phyloP scores from a whole-genome alignment of 1,284 basidiomycete species.

The Cutaneotrichosporon dermatis region DNA sequence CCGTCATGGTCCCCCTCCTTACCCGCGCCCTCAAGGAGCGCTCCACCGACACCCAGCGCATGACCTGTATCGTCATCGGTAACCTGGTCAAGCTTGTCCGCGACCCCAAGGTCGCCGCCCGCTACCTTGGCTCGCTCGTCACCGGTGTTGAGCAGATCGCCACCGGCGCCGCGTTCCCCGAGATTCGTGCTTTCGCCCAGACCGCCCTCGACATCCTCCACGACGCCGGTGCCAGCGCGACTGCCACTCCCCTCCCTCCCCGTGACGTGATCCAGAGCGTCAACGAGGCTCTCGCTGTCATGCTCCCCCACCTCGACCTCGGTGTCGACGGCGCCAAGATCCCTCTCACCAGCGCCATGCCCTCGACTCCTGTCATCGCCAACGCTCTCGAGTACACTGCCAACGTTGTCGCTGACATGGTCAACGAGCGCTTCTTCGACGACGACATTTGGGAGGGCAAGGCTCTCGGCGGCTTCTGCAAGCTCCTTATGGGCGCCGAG shows the following conservation, averaged over 20 bases:
- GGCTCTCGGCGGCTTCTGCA: slow-evolving; percentile 62
- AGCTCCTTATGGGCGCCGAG: slow-evolving; percentile 49
- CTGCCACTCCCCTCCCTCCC: slow-evolving; percentile 60
- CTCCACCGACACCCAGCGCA: slow-evolving; percentile 87
- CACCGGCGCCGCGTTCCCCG: slow-evolving; percentile 89
- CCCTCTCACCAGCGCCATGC: slow-evolving; percentile 40
- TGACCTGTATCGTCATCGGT: slow-evolving; percentile 81
- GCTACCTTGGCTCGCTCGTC: slow-evolving; percentile 81
- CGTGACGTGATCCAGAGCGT: slow-evolving; percentile 65
- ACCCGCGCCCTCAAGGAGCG: slow-evolving; percentile 91
- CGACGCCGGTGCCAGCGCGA: slow-evolving; percentile 73
- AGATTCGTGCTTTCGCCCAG: slow-evolving; percentile 88
- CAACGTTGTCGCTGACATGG: slow-evolving; percentile 69
- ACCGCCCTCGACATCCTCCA: slow-evolving; percentile 69
- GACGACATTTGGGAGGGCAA: slow-evolving; percentile 70
- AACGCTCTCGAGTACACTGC: slow-evolving; percentile 64
- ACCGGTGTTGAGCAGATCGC: slow-evolving; percentile 91
- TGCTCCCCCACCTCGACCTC: slow-evolving; percentile 62
- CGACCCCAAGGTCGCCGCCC: slow-evolving; percentile 81
- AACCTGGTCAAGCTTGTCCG: slow-evolving; percentile 98
- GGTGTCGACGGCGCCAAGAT: slow-evolving; percentile 51
- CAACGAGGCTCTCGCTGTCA: slow-evolving; percentile 55
- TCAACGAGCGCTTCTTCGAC: slow-evolving; percentile 63
- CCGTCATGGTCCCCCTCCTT: slow-evolving; percentile 90
- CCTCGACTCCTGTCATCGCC: slow-evolving; percentile 46